Conservation (phyloP, 140 eudicot species). For the Stevia rebaudiana region DNA sequence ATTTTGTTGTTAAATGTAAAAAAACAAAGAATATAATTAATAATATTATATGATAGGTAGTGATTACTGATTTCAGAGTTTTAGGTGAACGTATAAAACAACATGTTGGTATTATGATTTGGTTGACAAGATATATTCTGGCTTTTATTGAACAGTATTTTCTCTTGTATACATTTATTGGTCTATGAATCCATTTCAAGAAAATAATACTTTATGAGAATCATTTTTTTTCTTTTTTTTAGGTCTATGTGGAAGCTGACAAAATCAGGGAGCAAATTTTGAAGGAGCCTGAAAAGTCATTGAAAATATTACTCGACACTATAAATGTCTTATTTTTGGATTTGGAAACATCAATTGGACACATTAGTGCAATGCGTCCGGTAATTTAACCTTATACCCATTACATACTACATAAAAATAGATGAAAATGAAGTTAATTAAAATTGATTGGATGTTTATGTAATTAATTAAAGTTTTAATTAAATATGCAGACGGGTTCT, state of each 20-base stretch:
- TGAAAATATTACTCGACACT: conserved; percentile 52
- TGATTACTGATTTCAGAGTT: background rate
- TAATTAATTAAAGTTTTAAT: conserved; percentile 1
- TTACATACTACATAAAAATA: background rate
- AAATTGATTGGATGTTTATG: conserved; percentile 10
- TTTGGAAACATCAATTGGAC: conserved; percentile 76
- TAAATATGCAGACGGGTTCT: conserved; percentile 55
- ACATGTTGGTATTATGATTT: background rate
- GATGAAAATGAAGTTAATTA: background rate
- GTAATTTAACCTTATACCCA: conserved; percentile 29
- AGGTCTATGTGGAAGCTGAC: conserved; percentile 86
- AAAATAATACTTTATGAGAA: background rate
- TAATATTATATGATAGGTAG: background rate
- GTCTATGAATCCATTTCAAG: background rate
- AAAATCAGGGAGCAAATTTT: conserved; percentile 56
- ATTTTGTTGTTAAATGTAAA: background rate
- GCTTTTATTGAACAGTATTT: background rate
- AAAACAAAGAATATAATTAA: background rate
- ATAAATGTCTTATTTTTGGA: conserved; percentile 54
- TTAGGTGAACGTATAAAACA: background rate
- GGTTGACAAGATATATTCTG: background rate
- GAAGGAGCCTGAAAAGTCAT: conserved; percentile 57
- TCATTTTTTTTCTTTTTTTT: conserved; percentile 1
- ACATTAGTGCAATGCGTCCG: conserved; percentile 64
- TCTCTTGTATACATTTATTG: background rate